phyloP scores from a whole-genome alignment of 768 basidiomycete genomes.

The Phlebiopsis gigantea region DNA sequence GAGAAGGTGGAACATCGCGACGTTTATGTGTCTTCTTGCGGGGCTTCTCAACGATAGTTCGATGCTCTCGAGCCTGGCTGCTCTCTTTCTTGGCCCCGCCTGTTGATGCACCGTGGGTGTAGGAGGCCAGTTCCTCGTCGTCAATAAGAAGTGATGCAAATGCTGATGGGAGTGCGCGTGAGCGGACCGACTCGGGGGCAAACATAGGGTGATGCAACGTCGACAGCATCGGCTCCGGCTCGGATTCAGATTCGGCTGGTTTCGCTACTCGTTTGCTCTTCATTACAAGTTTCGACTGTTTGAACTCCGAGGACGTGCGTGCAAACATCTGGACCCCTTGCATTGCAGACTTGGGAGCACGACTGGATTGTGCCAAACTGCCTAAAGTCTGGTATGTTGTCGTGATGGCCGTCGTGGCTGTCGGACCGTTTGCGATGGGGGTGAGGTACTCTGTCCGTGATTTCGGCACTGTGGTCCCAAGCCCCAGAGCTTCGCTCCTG shows the following conservation, averaged over 20 bases:
- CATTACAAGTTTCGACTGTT: slow-evolving; percentile 70
- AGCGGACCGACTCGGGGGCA: slow-evolving; percentile 42
- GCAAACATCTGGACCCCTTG: slow-evolving; percentile 1
- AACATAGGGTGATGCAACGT: slow-evolving; percentile 50
- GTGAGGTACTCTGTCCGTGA: slow-evolving; percentile 65
- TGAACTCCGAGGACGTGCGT: slow-evolving; percentile 26
- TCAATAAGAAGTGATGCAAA: slow-evolving; percentile 57
- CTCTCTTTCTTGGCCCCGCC: slow-evolving; percentile 5
- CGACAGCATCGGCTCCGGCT: slow-evolving; percentile 24
- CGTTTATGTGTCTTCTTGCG: slow-evolving; percentile 12
- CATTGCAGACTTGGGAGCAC: slow-evolving; percentile 10
- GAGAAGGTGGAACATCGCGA: slow-evolving; percentile 26
- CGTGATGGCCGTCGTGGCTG: slow-evolving; percentile 82
- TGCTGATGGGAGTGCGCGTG: slow-evolving; percentile 68
- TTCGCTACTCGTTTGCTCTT: slow-evolving; percentile 61
- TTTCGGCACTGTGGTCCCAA: slow-evolving; percentile 30
- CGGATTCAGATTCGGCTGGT: slow-evolving; percentile 39
- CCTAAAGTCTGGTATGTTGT: slow-evolving; percentile 72
- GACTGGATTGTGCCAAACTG: slow-evolving; percentile 40
- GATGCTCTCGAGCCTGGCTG: slow-evolving; percentile 7
- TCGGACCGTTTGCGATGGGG: slow-evolving; percentile 76
- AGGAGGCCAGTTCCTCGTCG: slow-evolving; percentile 22
- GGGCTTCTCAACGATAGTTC: slow-evolving; percentile 19
- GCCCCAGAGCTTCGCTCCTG: slow-evolving; percentile 17
- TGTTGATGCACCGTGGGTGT: background rate